phyloP scores from a whole-genome alignment of 2,329 filamentous ascomycete species.

The Nemania bipapillata region DNA sequence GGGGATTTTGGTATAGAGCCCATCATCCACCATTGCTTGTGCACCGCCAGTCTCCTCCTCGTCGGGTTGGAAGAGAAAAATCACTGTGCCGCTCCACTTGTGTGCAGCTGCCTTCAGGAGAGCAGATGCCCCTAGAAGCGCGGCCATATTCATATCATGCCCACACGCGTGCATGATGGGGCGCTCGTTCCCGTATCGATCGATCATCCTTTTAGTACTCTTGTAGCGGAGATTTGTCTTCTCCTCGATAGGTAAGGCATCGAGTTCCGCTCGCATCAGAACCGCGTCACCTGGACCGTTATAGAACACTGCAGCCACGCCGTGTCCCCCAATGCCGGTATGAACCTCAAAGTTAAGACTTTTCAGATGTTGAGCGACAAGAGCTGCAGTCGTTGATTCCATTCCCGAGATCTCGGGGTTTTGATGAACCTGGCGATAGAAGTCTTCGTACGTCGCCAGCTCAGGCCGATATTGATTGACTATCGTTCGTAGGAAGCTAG shows the following conservation, averaged over 20 bases:
- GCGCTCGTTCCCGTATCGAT: slow-evolving; percentile 58
- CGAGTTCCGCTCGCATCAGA: slow-evolving; percentile 61
- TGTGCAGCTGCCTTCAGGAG: slow-evolving; percentile 58
- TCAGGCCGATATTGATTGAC: slow-evolving; percentile 7
- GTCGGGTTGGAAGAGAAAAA: slow-evolving; percentile 73
- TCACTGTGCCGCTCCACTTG: slow-evolving; percentile 70
- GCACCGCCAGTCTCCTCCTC: slow-evolving; percentile 74
- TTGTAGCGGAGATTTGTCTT: slow-evolving; percentile 60
- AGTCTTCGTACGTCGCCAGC: slow-evolving; percentile 1
- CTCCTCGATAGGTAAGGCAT: slow-evolving; percentile 62
- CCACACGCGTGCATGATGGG: slow-evolving; percentile 76
- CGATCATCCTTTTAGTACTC: slow-evolving; percentile 52
- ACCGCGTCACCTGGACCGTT: slow-evolving; percentile 50
- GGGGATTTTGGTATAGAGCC: slow-evolving; percentile 49
- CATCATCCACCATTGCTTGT: slow-evolving; percentile 54
- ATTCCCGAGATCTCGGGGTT: slow-evolving; percentile 44
- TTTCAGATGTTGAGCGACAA: slow-evolving; percentile 30
- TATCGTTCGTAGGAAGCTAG: neutral
- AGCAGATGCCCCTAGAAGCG: slow-evolving; percentile 66
- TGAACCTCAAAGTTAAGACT: slow-evolving; percentile 34
- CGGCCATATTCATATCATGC: slow-evolving; percentile 72
- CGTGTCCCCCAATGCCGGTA: slow-evolving; percentile 44
- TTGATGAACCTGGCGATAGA: slow-evolving; percentile 42
- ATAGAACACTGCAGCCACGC: slow-evolving; percentile 41
- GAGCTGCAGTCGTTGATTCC: slow-evolving; percentile 39